Evolutionary conservation across 31 red algal species (phyloP).

Genomic region (Bonnemaisonia californica): DNA sequence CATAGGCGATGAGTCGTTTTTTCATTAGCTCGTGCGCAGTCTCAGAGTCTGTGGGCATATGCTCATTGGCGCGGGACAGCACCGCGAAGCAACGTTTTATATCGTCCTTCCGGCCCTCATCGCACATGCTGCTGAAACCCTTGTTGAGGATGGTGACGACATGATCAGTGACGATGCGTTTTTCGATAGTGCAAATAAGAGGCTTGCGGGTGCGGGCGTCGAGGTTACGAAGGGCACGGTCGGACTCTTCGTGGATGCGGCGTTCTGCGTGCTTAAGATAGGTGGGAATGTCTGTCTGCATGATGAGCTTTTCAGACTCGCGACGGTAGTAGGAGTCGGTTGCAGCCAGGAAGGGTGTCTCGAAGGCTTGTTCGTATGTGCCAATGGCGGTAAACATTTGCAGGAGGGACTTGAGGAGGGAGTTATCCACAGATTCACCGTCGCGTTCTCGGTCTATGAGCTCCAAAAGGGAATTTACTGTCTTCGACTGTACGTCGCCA

Average conservation of each 20-base stretch:
- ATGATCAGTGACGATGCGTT: constrained; percentile 69
- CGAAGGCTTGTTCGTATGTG: constrained; percentile 81
- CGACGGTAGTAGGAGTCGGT: constrained; percentile 73
- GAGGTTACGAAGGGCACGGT: constrained; percentile 59
- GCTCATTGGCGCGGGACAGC: constrained; percentile 54
- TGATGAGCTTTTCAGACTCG: constrained; percentile 54
- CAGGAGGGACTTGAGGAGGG: constrained; percentile 66
- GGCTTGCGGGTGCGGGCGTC: constrained; percentile 75
- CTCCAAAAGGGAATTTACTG: constrained; percentile 48
- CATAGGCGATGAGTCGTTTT: constrained; percentile 64
- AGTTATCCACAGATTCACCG: constrained; percentile 65
- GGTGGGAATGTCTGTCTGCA: constrained; percentile 49
- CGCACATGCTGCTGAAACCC: constrained; percentile 86
- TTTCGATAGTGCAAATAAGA: constrained; percentile 77
- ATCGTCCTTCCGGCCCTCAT: constrained; percentile 81
- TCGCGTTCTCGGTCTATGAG: constrained; percentile 81
- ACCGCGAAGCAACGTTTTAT: constrained; percentile 67
- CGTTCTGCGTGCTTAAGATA: constrained; percentile 88
- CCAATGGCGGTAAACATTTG: constrained; percentile 92
- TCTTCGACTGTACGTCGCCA: constrained; percentile 49
- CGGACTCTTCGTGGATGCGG: constrained; percentile 68
- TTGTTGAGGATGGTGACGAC: constrained; percentile 81
- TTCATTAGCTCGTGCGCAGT: constrained; percentile 79
- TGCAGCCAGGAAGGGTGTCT: constrained; percentile 69
- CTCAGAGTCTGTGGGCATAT: constrained; percentile 54